These are phyloP conservation scores for Mortierella sp. DNA, from an alignment of 371 early-diverging fungal species.

Conservation along the genomic window DNA sequence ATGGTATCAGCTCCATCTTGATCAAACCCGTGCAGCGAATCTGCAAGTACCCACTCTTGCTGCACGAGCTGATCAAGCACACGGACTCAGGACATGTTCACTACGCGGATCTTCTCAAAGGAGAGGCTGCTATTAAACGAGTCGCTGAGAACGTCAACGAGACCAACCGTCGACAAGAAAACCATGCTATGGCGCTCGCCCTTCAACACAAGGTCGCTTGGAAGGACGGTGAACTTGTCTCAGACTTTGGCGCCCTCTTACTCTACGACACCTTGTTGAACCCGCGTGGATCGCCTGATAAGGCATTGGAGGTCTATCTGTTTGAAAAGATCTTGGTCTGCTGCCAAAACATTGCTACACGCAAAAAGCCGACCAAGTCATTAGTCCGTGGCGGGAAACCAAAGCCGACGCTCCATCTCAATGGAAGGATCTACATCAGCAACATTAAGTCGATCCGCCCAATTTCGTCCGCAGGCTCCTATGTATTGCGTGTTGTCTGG, in stretches of 20 bases:
- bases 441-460: slow-evolving; percentile 84
- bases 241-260: slow-evolving; percentile 82
- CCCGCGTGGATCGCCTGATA: slow-evolving; percentile 76
- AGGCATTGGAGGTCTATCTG: slow-evolving; percentile 80
- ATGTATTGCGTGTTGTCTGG: slow-evolving; percentile 42
- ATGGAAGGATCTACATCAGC: slow-evolving; percentile 80
- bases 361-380: slow-evolving; percentile 36
- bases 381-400: slow-evolving; percentile 18
- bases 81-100: slow-evolving; percentile 81
- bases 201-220: slow-evolving; percentile 85
- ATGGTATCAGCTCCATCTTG: slow-evolving; percentile 88
- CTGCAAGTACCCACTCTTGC: slow-evolving; percentile 94
- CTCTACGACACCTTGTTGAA: slow-evolving; percentile 87
- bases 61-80: slow-evolving; percentile 77
- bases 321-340: slow-evolving; percentile 72
- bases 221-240: slow-evolving; percentile 79
- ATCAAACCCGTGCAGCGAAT: slow-evolving; percentile 98
- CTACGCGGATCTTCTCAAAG: slow-evolving; percentile 80
- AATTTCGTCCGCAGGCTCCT: slow-evolving; percentile 64
- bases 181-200: slow-evolving; percentile 78
- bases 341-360: slow-evolving; percentile 16
- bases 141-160: slow-evolving; percentile 94
- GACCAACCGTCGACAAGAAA: slow-evolving; percentile 89
- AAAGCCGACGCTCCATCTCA: slow-evolving; percentile 70
- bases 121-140: slow-evolving; percentile 83